A percentile compares a stretch with the other conserved stretches of the same genome.
These are phyloP conservation scores for Gaillardinia entomophila DNA, from an alignment of 805 yeast genomes.

Conservation along the genomic window DNA sequence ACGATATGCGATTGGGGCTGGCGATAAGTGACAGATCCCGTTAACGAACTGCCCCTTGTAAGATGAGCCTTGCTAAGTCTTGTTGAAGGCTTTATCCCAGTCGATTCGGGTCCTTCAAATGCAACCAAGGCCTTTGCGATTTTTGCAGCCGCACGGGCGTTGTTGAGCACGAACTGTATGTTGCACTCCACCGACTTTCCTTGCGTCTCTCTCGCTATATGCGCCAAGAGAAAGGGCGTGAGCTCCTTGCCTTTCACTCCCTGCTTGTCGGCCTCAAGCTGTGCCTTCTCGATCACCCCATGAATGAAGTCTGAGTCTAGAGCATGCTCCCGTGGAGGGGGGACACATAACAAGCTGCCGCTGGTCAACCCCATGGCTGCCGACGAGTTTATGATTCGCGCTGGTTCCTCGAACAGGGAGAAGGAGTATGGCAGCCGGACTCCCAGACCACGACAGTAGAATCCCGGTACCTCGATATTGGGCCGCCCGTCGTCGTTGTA, in stretches of 20 bases:
- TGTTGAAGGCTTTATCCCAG: background rate
- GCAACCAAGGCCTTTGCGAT: constrained; percentile 53
- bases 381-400: constrained; percentile 46
- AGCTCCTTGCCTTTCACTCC: constrained; percentile 66
- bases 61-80: background rate
- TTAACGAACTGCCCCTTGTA: background rate
- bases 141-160: constrained; percentile 61
- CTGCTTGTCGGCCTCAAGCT: constrained; percentile 43
- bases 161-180: constrained; percentile 69
- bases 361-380: constrained; percentile 45
- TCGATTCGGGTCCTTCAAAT: constrained; percentile 16
- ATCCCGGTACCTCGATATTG: constrained; percentile 61
- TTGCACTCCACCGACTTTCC: constrained; percentile 71
- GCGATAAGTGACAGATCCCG: background rate
- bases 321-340: constrained; percentile 67
- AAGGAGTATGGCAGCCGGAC: constrained; percentile 64
- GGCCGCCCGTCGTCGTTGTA: constrained; percentile 44
- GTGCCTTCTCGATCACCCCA: constrained; percentile 53
- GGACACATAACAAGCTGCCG: constrained; percentile 78
- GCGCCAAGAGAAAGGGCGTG: constrained; percentile 70
- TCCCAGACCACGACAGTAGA: constrained; percentile 74
- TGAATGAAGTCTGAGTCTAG: constrained; percentile 49
- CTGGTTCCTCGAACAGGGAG: constrained; percentile 50
- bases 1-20: background rate
- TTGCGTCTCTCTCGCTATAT: constrained; percentile 59